Base-by-base conservation (phyloP, 352 stramenopile species). In the Elongisporangium prolatum region DNA sequence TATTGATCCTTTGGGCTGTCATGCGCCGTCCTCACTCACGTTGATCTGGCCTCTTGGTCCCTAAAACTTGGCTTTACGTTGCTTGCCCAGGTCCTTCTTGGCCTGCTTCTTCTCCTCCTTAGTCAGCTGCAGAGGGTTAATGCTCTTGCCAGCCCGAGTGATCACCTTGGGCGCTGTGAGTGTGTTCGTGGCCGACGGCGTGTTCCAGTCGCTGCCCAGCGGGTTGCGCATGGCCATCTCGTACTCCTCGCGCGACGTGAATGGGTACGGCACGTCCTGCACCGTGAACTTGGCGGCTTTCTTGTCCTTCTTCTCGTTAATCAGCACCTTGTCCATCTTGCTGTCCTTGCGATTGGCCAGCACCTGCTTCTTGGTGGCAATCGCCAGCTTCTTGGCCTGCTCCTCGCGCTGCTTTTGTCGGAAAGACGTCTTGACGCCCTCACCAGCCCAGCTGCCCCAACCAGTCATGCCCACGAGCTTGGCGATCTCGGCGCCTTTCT, bases 241-340 rank as follows among this genome's bases (percentile, higher is more conserved):
- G 75, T 99, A 99, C 78, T 99, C 91, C 64, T 95, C 91, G 48
- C 95, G 86, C 58, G 87, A 98, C 54, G 87, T 98, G 75, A 98
- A 99, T 25, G 97, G 97, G 75, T 99, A 99, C 56, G 97, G 97
- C 49, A 99, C 92, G 57, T 98, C 84, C 50, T 84, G 68, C 4
- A 95, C 77, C 53, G 74, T 74, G 69, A 83, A 95, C 71, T 91
- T 90, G 56, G 85, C 73, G 21, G 80, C 84, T 59, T 96, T 96
- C 64, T 93, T 92, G 65, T 95, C 84, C 64, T 91, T 91, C 77
- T 90, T 93, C 69, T 96, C 86, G 57, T 89, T 95, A 56, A 95
- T 91, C 21, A 95, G 53, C 56, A 95, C 85, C 34, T 69, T 68
- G 14, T 77, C 67, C 55, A 95, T 72, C 60, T 84, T 78, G 56